phyloP scores from a whole-genome alignment of 2,329 filamentous ascomycete genomes.

The Endothia cerciana region DNA sequence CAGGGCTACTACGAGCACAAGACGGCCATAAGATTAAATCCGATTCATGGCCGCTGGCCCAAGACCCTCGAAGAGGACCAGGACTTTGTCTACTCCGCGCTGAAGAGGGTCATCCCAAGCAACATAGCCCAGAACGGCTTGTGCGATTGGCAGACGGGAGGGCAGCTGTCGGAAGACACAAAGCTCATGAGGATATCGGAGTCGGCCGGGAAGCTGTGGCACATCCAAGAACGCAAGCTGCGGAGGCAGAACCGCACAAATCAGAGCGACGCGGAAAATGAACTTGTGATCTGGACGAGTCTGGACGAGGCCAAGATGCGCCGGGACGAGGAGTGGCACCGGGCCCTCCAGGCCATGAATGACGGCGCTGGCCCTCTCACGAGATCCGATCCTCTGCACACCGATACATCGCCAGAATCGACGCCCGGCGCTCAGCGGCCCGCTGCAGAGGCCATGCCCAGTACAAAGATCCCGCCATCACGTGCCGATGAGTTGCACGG shows the following conservation, averaged over 20 bases:
- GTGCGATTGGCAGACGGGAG: conserved; percentile 47
- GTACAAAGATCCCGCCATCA: not conserved
- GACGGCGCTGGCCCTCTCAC: not conserved
- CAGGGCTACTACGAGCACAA: conserved; percentile 50
- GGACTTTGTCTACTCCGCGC: conserved; percentile 42
- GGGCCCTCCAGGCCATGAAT: not conserved
- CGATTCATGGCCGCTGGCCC: conserved; percentile 49
- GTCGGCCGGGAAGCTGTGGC: conserved; percentile 28
- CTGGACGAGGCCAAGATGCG: not conserved
- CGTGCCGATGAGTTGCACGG: not conserved
- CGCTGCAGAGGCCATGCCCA: not conserved
- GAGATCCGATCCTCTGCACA: too few relatives aligned
- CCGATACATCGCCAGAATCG: not conserved
- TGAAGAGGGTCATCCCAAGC: conserved; percentile 45
- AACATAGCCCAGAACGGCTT: conserved; percentile 45
- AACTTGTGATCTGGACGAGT: conserved; percentile 18
- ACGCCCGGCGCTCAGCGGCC: not conserved
- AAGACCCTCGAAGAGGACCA: conserved; percentile 32
- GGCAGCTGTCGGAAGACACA: conserved; percentile 32
- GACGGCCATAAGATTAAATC: conserved; percentile 40
- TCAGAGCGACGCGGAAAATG: not conserved
- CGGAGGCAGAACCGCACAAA: conserved; percentile 15
- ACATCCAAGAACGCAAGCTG: conserved; percentile 23
- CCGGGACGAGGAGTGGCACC: not conserved
- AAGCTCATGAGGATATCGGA: conserved; percentile 23